Percentiles rank a stretch among this genome's conserved stretches.
phyloP scores from a whole-genome alignment of 495 filamentous ascomycete genomes.

The Pyrenopolyporus hunteri region DNA sequence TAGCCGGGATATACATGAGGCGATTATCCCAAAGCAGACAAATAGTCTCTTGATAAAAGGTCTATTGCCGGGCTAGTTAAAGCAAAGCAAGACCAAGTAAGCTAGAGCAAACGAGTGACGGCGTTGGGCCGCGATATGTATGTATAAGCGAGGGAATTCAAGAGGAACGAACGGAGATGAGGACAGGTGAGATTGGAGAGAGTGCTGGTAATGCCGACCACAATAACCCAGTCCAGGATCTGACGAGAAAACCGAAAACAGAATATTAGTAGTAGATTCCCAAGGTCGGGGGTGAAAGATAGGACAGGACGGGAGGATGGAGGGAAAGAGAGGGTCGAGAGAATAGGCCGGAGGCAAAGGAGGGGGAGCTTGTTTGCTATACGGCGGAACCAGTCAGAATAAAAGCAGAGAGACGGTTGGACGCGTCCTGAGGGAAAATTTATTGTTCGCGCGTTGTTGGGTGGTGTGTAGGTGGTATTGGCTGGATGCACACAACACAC shows the following conservation, averaged over 20 bases:
- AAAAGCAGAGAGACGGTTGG: constrained; percentile 31
- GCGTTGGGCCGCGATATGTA: constrained; percentile 23
- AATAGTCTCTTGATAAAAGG: constrained; percentile 18
- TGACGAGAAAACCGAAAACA: constrained; percentile 5
- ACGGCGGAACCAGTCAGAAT: constrained; percentile 32
- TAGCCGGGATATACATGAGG: constrained; percentile 37
- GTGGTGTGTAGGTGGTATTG: constrained; percentile 31
- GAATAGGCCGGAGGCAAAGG: constrained; percentile 17
- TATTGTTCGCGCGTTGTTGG: constrained; percentile 29
- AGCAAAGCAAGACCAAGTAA: constrained; percentile 28
- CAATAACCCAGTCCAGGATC: constrained; percentile 6
- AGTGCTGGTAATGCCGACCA: constrained; percentile 20
- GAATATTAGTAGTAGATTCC: constrained; percentile 22
- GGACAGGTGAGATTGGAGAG: constrained; percentile 11
- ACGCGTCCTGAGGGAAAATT: constrained; percentile 37
- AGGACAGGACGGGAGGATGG: constrained; percentile 29
- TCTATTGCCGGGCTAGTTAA: constrained; percentile 36
- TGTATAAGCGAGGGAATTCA: constrained; percentile 28
- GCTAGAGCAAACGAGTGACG: constrained; percentile 29
- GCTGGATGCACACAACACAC: constrained; percentile 24
- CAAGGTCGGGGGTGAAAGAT: constrained; percentile 26
- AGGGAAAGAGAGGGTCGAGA: constrained; percentile 29
- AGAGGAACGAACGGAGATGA: constrained; percentile 12
- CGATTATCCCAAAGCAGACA: constrained; percentile 20
- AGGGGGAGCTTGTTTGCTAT: constrained; percentile 32